Evolutionary conservation across 2,329 filamentous ascomycete genomes (phyloP), one percentile per base, ranked within the genome.

Genomic region (Botrytis tulipae): DNA sequence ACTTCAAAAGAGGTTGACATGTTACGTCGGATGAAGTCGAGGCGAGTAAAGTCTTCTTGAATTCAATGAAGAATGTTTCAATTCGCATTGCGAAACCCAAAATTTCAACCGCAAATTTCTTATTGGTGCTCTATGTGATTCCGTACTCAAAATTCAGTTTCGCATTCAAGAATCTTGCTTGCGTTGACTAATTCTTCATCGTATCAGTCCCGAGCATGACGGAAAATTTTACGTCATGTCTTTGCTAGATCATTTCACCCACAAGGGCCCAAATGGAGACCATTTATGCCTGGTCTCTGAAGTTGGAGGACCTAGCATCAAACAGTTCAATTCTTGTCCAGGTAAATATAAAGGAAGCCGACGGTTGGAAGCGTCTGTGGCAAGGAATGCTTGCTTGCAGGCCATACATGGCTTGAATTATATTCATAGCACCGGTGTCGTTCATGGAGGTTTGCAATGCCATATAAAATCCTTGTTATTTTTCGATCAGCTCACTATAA

Each of bases 241-340:
- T 48, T 42, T 78, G 51, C 63, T 78, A n/a, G 75, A 78, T 73
- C 73, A 78, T 46, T 78, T 78, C 61, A 74, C 61, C 51, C 76
- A 78, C 20, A 29, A 76, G 2, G 84, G 85, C 16, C 84, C 84
- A 10, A 86, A 86, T 77, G 84, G 85, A 18, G 78, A 46, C 4
- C 84, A 87, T 75, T 75, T 80, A n/a, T 86, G 84, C 76, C 76
- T 86, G 0, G 82, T 86, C 9, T 74, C 73, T 32, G 73, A 76
- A 32, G 75, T 77, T 29, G 76, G 68, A 16, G 76, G 77, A 12
- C 74, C 74, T 32, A 78, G 76, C 67, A 74, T 78, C 35, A 75
- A 75, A 35, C 62, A 76, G 20, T 77, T 77, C 65, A 76, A 76
- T 73, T 72, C 75, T 10, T 76, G 76, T 46, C 75, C 76, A 4